A percentile compares a stretch with the other conserved stretches of the same genome.
phyloP scores from a whole-genome alignment of 495 filamentous ascomycete genomes.

The Penicillium nucicola region DNA sequence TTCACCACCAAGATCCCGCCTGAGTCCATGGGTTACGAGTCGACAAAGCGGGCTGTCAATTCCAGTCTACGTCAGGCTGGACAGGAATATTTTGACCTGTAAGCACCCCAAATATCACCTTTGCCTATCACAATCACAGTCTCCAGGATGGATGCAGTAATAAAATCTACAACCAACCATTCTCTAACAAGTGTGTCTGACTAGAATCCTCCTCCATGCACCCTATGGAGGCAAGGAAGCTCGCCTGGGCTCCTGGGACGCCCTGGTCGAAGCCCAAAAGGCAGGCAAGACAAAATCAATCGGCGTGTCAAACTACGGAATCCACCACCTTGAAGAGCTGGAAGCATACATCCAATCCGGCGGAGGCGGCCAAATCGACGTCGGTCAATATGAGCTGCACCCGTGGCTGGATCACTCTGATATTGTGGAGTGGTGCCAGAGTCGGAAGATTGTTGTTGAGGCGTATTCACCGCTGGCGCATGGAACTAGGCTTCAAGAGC shows the following conservation, averaged over 20 bases:
- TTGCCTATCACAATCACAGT: no score
- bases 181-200: neutral
- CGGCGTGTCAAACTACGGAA: slow-evolving; percentile 55
- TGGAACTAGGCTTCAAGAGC: slow-evolving; percentile 60
- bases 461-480: slow-evolving; percentile 79
- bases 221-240: slow-evolving; percentile 52
- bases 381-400: slow-evolving; percentile 86
- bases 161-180: no score
- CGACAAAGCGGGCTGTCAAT: slow-evolving; percentile 34
- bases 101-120: neutral
- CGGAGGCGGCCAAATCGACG: slow-evolving; percentile 70
- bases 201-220: slow-evolving; percentile 50
- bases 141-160: no score
- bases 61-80: slow-evolving; percentile 30
- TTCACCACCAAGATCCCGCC: slow-evolving; percentile 58
- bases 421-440: slow-evolving; percentile 71
- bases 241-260: slow-evolving; percentile 45
- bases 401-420: slow-evolving; percentile 76
- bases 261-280: slow-evolving; percentile 51
- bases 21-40: slow-evolving; percentile 46
- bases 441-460: slow-evolving; percentile 66
- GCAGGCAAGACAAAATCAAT: slow-evolving; percentile 47
- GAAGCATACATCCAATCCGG: slow-evolving; percentile 70
- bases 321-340: slow-evolving; percentile 58
- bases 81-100: slow-evolving; percentile 66